phyloP scores from a whole-genome alignment of 257 asterid species.

The Linderniella brevidens region DNA sequence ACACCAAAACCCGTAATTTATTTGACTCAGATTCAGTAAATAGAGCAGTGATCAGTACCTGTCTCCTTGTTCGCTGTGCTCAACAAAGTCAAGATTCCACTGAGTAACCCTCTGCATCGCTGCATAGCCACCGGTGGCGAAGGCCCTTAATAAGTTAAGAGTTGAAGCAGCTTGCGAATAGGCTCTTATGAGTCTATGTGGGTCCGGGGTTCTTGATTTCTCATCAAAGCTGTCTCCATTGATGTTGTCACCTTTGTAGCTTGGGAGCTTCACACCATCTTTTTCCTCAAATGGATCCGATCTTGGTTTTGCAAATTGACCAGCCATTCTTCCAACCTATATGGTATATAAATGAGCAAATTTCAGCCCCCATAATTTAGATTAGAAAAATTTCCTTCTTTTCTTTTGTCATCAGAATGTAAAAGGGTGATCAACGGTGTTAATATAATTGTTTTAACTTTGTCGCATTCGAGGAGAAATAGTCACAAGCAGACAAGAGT shows the following conservation, averaged over 20 bases:
- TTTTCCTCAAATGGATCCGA: slow-evolving; percentile 56
- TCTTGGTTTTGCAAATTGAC: slow-evolving; percentile 82
- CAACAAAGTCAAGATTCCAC: slow-evolving; percentile 76
- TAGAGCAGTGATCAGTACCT: slow-evolving; percentile 33
- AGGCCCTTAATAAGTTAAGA: slow-evolving; percentile 65
- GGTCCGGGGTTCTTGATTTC: slow-evolving; percentile 65
- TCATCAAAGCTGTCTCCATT: slow-evolving; percentile 57
- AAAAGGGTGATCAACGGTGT: no score
- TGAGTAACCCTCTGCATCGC: slow-evolving; percentile 73
- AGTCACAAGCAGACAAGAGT: no score
- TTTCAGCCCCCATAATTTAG: no score
- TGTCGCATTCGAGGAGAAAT: no score
- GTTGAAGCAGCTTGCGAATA: slow-evolving; percentile 82
- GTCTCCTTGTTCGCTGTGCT: slow-evolving; percentile 83
- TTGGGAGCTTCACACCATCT: slow-evolving; percentile 64
- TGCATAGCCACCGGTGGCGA: slow-evolving; percentile 81
- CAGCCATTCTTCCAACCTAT: slow-evolving; percentile 89
- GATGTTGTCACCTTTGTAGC: slow-evolving; percentile 76
- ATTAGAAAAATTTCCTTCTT: not conserved
- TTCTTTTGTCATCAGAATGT: no score
- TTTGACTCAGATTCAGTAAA: no score
- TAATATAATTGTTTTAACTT: no score
- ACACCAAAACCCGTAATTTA: no score
- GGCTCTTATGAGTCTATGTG: slow-evolving; percentile 75
- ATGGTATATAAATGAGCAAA: not conserved